Evolutionary conservation across 768 basidiomycete species (phyloP).

Genomic region (Hericium alpestre): DNA sequence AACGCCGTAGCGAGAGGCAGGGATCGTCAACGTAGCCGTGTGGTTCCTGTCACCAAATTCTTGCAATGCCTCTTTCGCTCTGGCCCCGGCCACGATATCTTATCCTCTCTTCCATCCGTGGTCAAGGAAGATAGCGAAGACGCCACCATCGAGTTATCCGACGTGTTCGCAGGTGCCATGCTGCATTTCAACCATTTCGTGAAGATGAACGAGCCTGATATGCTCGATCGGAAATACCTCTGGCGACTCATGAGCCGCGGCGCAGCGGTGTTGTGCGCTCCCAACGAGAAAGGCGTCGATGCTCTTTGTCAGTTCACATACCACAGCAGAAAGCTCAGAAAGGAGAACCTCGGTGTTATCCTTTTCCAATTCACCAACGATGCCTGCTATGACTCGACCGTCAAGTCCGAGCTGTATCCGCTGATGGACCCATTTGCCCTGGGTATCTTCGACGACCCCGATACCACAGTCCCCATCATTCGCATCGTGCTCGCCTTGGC

Average conservation of each 20-base stretch:
- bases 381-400: constrained; percentile 2
- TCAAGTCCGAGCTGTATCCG: constrained; percentile 8
- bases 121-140: no score
- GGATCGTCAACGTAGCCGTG: not conserved
- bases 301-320: constrained; percentile 18
- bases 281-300: constrained; percentile 16
- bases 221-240: constrained; percentile 15
- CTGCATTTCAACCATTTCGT: constrained; percentile 25
- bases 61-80: not conserved
- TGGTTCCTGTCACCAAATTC: not conserved
- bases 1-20: no score
- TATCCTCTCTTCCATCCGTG: no score
- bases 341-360: constrained; percentile 16
- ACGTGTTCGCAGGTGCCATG: not conserved
- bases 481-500: constrained; percentile 19
- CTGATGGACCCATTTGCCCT: constrained; percentile 18
- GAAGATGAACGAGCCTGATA: constrained; percentile 13
- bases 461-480: constrained; percentile 6
- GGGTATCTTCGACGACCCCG: constrained; percentile 9
- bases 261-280: constrained; percentile 20
- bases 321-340: not conserved
- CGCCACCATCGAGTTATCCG: not conserved
- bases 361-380: constrained; percentile 19
- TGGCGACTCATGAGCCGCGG: constrained; percentile 17
- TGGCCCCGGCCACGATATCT: not conserved